Base-by-base conservation (phyloP, 2,329 filamentous ascomycete species). In the Aspergillus ustus region DNA sequence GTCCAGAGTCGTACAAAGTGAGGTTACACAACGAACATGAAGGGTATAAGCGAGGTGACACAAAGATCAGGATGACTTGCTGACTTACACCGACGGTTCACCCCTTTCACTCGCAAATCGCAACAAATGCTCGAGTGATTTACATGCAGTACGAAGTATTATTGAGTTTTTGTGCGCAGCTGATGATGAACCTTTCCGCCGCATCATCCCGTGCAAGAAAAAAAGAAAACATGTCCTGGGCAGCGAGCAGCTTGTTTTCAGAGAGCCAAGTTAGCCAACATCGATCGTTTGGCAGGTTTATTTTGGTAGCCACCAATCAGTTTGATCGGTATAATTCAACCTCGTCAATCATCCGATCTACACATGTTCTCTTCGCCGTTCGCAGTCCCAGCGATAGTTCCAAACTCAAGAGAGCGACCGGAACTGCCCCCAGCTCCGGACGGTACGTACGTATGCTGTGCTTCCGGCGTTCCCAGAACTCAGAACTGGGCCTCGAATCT, bases 1-100 rank as follows among this genome's bases (percentile, higher is more conserved):
- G 59, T 58, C 49, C 59, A 61, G 34, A n/a, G 59, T 61, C 19
- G 48, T 49, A 61, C 59, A 52, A 19, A 31, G 40, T 19, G 7
- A 17, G 13, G 52, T 57, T 25, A 50, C 37, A 56, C 52, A 48
- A 44, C 5, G 46, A 40, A 43, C 22, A 25, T 52, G 59, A 46
- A 49, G 9, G 45, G 17, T n/a, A 29, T 34, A 34, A 51, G 48
- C 48, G 55, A 51, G 34, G 55, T 57, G 5, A n/a, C 55, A 57
- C 55, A 57, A 43, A 31, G 22, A 44, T 52, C 55, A 57, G 34
- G 19, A 43, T 43, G n/a, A 40, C 54, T 9, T 11, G 52, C 43
- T 25, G 37, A 28, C 22, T 54, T 8, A 55, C 40, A 55, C 22
- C 17, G 17, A 45, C 34, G 34, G 15, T 15, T 31, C 52, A 44